Conservation (phyloP, 2,329 filamentous ascomycete species). For the Tolypocladium tundrense region DNA sequence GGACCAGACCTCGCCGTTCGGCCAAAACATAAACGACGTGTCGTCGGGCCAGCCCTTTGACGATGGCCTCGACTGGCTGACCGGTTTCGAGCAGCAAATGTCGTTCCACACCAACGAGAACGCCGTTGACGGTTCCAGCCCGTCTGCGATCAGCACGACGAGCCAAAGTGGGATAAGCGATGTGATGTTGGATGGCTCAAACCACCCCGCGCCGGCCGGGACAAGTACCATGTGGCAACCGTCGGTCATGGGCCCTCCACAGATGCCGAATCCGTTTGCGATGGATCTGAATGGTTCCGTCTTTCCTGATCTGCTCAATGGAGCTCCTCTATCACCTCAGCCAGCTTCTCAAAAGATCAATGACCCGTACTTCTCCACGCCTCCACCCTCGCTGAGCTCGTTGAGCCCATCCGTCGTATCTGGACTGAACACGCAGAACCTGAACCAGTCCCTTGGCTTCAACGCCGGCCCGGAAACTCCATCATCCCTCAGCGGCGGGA, state of each 20-base stretch:
- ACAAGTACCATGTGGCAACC: conserved; percentile 59
- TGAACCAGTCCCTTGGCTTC: conserved; percentile 58
- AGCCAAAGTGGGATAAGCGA: conserved; percentile 90
- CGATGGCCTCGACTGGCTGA: conserved; percentile 72
- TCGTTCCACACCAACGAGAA: conserved; percentile 63
- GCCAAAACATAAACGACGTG: conserved; percentile 46
- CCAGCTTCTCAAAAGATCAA: conserved; percentile 58
- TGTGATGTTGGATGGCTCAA: conserved; percentile 76
- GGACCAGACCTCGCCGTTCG: conserved; percentile 52
- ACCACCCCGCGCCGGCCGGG: conserved; percentile 45
- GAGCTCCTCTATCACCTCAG: conserved; percentile 68
- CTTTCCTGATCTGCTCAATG: conserved; percentile 67
- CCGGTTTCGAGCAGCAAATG: conserved; percentile 70
- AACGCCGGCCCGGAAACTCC: conserved; percentile 60
- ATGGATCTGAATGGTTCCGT: conserved; percentile 65
- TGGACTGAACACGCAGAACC: conserved; percentile 48
- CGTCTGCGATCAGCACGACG: conserved; percentile 88
- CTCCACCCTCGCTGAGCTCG: conserved; percentile 62
- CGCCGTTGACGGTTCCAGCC: conserved; percentile 85
- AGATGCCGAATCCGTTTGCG: conserved; percentile 59
- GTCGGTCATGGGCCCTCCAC: conserved; percentile 57
- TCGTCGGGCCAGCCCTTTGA: conserved; percentile 53
- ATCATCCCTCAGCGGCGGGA: conserved; percentile 58
- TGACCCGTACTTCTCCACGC: conserved; percentile 71
- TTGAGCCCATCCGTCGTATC: conserved; percentile 64